Evolutionary conservation across 768 basidiomycete species (phyloP).

Genomic region (Gloeopeniophorella convolvens): DNA sequence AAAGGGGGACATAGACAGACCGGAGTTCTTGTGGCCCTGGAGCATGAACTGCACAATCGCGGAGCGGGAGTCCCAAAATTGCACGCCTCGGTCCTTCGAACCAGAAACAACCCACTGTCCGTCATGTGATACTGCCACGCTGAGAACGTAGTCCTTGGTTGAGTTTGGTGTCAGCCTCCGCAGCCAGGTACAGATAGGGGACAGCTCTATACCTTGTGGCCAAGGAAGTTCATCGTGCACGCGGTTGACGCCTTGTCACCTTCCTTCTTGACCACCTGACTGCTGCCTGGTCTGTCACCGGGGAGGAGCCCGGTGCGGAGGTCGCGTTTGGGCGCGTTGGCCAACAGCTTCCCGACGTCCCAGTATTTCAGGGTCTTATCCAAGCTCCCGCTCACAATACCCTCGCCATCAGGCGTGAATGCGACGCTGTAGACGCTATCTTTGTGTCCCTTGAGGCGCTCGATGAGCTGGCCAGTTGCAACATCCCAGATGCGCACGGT

Average conservation of each 20-base stretch:
- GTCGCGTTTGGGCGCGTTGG: constrained; percentile 30
- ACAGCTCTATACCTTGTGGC: constrained; percentile 61
- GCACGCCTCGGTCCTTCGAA: constrained; percentile 92
- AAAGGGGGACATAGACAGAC: constrained; percentile 30
- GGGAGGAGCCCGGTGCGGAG: constrained; percentile 16
- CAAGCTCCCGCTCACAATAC: constrained; percentile 80
- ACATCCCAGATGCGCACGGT: constrained; percentile 74
- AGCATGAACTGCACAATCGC: constrained; percentile 89
- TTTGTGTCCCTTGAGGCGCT: constrained; percentile 52
- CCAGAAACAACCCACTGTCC: constrained; percentile 95
- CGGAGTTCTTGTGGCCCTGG: constrained; percentile 71
- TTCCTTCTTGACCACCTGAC: constrained; percentile 36
- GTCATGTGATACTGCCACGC: constrained; percentile 81
- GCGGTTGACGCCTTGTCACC: constrained; percentile 39
- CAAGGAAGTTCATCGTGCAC: constrained; percentile 81
- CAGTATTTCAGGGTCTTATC: constrained; percentile 62
- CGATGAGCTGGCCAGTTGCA: constrained; percentile 45
- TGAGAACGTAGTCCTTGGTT: constrained; percentile 61
- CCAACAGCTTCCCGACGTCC: constrained; percentile 40
- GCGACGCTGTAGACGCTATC: constrained; percentile 66
- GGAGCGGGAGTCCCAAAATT: constrained; percentile 82
- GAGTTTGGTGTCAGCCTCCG: constrained; percentile 6
- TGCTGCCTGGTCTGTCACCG: constrained; percentile 15
- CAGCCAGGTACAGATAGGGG: background rate
- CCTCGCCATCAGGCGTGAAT: constrained; percentile 88